Evolutionary conservation across 1,139 yeast genomes (phyloP), one percentile per base, ranked within the genome.

Genomic region (Geotrichum aggregatum): DNA sequence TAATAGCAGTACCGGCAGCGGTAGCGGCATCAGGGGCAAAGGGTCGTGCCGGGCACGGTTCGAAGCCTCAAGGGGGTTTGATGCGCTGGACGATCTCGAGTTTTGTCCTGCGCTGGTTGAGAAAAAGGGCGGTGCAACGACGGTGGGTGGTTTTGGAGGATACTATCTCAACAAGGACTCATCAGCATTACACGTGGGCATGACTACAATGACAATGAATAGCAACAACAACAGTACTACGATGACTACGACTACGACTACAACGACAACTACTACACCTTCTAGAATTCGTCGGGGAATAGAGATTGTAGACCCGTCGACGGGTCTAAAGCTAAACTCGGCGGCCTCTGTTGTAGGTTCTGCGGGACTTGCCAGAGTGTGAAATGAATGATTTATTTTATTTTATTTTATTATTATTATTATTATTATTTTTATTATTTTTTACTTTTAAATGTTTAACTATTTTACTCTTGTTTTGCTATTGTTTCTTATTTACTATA

Each of bases 301-400:
- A 63, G 92, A 85, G 64, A 86, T 86, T 59, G 83, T 87, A 56
- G 84, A 86, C 66, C 95, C 95, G 7, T 80, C 78, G 51, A 85
- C 94, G 3, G 88, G 88, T 47, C 66, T 82, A 71, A 76, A 84
- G 63, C 79, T 84, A 30, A 75, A 31, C 18, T 19, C 36, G 47
- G 47, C 42, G 44, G 21, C 33, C 33, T 2, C 3, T 14, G 2
- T 22, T 40, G 11, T 11, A n/a, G 28, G 22, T n/a, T n/a, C 34
- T 14, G 35, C 35, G 10, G 35, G 26, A 13, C 21, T 26, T 10
- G 34, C 33, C 16, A 21, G 40, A 8, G 40, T 14, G n/a, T 35
- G 21, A 35, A 13, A 14, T 2, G 34, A 13, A 8, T 3, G 34
- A 3, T 35, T 35, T 35, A n/a, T 35, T 35, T 35, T 14, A 16